These are phyloP conservation scores for Bisporella sp. DNA, from an alignment of 2,329 filamentous ascomycete genomes.

Conservation along the genomic window DNA sequence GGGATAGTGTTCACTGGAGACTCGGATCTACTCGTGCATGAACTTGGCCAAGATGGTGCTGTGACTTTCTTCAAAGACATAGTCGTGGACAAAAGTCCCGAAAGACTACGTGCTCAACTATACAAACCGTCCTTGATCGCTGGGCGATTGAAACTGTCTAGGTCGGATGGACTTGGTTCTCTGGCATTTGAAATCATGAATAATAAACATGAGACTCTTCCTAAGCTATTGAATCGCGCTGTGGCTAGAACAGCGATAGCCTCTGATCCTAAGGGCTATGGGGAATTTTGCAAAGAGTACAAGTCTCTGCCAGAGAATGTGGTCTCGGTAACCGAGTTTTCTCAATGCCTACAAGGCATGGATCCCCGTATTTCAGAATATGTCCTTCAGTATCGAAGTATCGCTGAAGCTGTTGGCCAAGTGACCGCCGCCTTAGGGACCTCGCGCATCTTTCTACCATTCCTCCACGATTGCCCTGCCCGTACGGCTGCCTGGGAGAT, in stretches of 20 bases:
- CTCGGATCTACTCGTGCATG: conserved; percentile 74
- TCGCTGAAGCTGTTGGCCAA: conserved; percentile 19
- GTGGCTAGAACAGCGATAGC: conserved; percentile 12
- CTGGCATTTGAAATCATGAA: conserved; percentile 27
- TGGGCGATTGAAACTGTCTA: conserved; percentile 34
- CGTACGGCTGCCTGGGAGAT: conserved; percentile 51
- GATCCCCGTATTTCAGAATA: conserved; percentile 46
- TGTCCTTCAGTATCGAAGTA: conserved; percentile 33
- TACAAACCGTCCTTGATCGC: conserved; percentile 39
- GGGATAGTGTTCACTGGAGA: conserved; percentile 71
- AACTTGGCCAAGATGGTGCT: conserved; percentile 53
- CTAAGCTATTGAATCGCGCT: conserved; percentile 18
- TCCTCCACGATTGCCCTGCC: conserved; percentile 50
- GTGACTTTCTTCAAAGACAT: conserved; percentile 66
- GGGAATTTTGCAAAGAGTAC: conserved; percentile 22
- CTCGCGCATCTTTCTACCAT: conserved; percentile 53
- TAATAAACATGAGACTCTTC: conserved; percentile 19
- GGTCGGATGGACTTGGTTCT: conserved; percentile 30
- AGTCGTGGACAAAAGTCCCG: conserved; percentile 13
- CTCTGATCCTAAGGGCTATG: conserved; percentile 10
- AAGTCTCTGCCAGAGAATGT: neutral
- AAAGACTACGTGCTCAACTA: conserved; percentile 16
- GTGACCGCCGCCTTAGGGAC: neutral
- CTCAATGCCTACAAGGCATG: neutral
- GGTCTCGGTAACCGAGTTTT: too few species aligned